Conservation (phyloP, 768 basidiomycete genomes). For the Dendrothele bispora region DNA sequence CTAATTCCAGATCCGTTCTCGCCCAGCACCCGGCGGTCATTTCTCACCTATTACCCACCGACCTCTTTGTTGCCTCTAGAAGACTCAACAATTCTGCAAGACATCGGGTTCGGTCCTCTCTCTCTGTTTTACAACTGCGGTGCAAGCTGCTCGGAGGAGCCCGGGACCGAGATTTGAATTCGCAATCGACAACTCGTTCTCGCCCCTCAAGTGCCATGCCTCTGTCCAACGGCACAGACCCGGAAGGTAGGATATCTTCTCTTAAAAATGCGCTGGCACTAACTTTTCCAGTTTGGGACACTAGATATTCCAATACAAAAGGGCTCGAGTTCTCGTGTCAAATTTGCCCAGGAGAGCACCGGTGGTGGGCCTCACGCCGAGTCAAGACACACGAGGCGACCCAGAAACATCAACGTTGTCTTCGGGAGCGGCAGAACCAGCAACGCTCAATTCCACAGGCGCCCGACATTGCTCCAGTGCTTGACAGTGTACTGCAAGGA, state of each 20-base stretch:
- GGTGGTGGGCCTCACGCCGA: background rate
- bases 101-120: background rate
- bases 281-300: no score
- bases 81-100: background rate
- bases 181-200: background rate
- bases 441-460: background rate
- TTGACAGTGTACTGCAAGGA: no score
- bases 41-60: background rate
- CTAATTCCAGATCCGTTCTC: background rate
- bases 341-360: background rate
- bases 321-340: background rate
- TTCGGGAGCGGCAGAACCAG: background rate
- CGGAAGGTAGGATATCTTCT: background rate
- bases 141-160: background rate
- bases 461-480: no score
- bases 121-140: background rate
- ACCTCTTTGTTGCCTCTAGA: background rate
- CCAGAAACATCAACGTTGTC: background rate
- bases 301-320: no score
- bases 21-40: background rate
- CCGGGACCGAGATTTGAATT: background rate
- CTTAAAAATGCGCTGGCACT: background rate
- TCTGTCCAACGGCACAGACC: background rate
- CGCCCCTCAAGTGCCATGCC: background rate
- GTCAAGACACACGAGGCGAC: background rate